phyloP scores from a whole-genome alignment of 225 moss, liverwort and hornwort species.

The Marchantia paleacea region DNA sequence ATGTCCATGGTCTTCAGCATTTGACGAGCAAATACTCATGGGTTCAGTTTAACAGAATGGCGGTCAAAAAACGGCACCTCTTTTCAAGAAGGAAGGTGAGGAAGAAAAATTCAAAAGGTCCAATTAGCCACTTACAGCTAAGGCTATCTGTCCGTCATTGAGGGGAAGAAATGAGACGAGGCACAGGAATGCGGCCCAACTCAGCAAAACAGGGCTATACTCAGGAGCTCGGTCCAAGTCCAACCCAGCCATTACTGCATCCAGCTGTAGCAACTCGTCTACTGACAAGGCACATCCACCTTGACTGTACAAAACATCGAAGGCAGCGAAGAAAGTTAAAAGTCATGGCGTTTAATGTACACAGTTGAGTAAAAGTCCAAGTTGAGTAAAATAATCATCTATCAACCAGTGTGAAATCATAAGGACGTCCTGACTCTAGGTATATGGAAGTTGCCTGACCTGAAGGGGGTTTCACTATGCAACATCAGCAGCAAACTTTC shows the following conservation, averaged over 20 bases:
- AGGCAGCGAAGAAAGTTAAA: not conserved
- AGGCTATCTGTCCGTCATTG: constrained; percentile 42
- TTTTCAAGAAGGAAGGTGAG: too few species aligned
- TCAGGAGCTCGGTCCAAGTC: constrained; percentile 55
- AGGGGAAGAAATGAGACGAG: constrained; percentile 71
- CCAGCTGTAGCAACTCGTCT: constrained; percentile 73
- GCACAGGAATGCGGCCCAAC: constrained; percentile 92
- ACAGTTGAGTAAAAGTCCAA: too few species aligned
- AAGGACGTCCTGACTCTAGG: too few species aligned
- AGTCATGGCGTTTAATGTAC: not conserved
- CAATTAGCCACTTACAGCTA: constrained; percentile 40
- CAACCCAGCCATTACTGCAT: constrained; percentile 58
- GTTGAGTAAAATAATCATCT: too few species aligned
- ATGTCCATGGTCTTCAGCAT: too few species aligned
- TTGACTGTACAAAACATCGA: constrained; percentile 49
- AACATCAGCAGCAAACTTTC: constrained; percentile 88
- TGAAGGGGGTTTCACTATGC: constrained; percentile 84
- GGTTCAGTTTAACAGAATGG: too few species aligned
- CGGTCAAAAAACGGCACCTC: too few species aligned
- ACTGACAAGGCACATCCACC: constrained; percentile 74
- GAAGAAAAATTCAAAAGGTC: not conserved
- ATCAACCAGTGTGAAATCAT: too few species aligned
- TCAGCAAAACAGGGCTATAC: constrained; percentile 80
- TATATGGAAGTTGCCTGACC: constrained; percentile 34
- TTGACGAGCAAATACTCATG: too few species aligned